Conservation (phyloP, 768 basidiomycete genomes). For the Rhizopogon sp. region DNA sequence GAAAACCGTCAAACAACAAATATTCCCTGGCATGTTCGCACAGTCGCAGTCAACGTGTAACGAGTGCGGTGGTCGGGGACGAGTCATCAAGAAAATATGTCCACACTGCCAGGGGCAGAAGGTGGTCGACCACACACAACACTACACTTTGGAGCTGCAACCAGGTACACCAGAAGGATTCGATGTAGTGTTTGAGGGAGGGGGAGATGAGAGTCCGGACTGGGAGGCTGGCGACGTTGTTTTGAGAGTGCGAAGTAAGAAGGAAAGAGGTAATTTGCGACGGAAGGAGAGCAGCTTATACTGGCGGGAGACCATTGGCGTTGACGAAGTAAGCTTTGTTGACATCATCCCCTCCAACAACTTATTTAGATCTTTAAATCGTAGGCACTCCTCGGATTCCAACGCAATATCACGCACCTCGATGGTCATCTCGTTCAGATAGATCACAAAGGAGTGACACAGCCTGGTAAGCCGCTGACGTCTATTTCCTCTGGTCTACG, state of each 20-base stretch:
- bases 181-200: conserved; percentile 92
- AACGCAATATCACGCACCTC: conserved; percentile 85
- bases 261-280: conserved; percentile 75
- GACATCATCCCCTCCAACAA: neutral
- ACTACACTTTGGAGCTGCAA: conserved; percentile 80
- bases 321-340: conserved; percentile 64
- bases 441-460: conserved; percentile 76
- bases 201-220: conserved; percentile 93
- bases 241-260: conserved; percentile 74
- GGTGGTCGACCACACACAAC: conserved; percentile 73
- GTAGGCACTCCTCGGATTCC: conserved; percentile 95
- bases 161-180: conserved; percentile 91
- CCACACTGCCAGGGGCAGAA: conserved; percentile 81
- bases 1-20: conserved; percentile 80
- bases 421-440: conserved; percentile 80
- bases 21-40: conserved; percentile 96
- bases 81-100: conserved; percentile 70
- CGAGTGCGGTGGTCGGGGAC: conserved; percentile 82
- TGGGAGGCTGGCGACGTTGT: conserved; percentile 96
- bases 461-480: conserved; percentile 59
- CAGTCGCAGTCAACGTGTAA: conserved; percentile 82
- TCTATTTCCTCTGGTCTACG: neutral
- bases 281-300: conserved; percentile 89
- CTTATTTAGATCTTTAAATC: neutral
- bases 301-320: conserved; percentile 86